Evolutionary conservation across 2,329 filamentous ascomycete genomes (phyloP).

Genomic region (Trichoderma atrobrunneum): DNA sequence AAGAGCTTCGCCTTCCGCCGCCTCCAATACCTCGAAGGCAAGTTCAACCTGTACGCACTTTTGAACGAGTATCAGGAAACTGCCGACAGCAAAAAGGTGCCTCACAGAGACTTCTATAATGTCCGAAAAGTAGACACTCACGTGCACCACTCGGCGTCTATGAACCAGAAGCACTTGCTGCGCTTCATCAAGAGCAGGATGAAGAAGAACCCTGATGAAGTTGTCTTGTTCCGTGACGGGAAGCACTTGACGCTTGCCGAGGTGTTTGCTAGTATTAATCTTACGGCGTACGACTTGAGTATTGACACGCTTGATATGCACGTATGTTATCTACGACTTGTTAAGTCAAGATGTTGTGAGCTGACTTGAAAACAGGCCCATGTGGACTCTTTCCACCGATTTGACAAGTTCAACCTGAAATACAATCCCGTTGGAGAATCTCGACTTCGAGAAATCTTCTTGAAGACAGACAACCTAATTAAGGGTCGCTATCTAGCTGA

Average conservation of each 20-base stretch:
- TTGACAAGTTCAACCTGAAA: slow-evolving; percentile 99
- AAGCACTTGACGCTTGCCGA: slow-evolving; percentile 87
- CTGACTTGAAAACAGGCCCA: slow-evolving; percentile 61
- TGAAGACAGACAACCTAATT: slow-evolving; percentile 98
- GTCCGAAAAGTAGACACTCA: slow-evolving; percentile 98
- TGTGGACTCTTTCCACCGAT: slow-evolving; percentile 96
- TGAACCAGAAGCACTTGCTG: slow-evolving; percentile 98
- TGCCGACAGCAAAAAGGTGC: slow-evolving; percentile 95
- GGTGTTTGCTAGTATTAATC: slow-evolving; percentile 95
- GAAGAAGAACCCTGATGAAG: slow-evolving; percentile 95
- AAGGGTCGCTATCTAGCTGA: slow-evolving; percentile 93
- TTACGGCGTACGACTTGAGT: slow-evolving; percentile 95
- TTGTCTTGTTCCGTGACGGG: slow-evolving; percentile 87
- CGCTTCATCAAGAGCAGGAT: slow-evolving; percentile 99
- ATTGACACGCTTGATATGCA: slow-evolving; percentile 99
- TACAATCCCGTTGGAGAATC: slow-evolving; percentile 98
- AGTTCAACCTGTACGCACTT: slow-evolving; percentile 91
- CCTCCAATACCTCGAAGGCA: slow-evolving; percentile 92
- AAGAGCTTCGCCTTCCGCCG: slow-evolving; percentile 97
- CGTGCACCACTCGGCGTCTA: slow-evolving; percentile 97
- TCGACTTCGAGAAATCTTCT: slow-evolving; percentile 90
- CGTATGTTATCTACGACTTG: slow-evolving; percentile 48
- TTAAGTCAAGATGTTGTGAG: no score
- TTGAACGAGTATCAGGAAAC: slow-evolving; percentile 98
- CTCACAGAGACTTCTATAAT: slow-evolving; percentile 98